These are phyloP conservation scores for Akanthomyces muscarius DNA, from an alignment of 2,329 filamentous ascomycete species.

Conservation along the genomic window DNA sequence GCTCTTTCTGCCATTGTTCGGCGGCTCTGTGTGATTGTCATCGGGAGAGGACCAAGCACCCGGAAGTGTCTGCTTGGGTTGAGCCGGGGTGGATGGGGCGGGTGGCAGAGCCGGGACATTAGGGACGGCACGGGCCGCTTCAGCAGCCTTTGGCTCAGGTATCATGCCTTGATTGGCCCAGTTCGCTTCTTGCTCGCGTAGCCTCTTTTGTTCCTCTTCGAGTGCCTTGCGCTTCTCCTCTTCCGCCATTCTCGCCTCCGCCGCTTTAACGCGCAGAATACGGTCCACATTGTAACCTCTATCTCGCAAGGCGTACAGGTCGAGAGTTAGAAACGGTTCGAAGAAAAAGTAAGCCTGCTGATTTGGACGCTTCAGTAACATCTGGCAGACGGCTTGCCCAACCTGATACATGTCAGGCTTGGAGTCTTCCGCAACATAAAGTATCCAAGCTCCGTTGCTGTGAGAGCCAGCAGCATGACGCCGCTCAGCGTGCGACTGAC, in stretches of 20 bases:
- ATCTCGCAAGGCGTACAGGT: slow-evolving; percentile 73
- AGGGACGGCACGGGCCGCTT: slow-evolving; percentile 37
- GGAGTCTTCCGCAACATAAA: slow-evolving; percentile 69
- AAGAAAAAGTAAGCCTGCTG: slow-evolving; percentile 87
- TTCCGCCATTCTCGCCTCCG: slow-evolving; percentile 83
- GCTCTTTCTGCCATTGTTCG: slow-evolving; percentile 37
- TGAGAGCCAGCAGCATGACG: slow-evolving; percentile 65
- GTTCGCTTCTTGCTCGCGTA: slow-evolving; percentile 52
- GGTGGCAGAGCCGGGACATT: slow-evolving; percentile 40
- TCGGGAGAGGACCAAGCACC: slow-evolving; percentile 71
- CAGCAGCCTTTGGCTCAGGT: slow-evolving; percentile 25
- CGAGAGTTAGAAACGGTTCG: slow-evolving; percentile 83
- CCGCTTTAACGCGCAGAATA: slow-evolving; percentile 82
- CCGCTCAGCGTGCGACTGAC: slow-evolving; percentile 68
- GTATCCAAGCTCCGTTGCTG: slow-evolving; percentile 51
- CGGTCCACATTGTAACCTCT: slow-evolving; percentile 96
- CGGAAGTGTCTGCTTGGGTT: slow-evolving; percentile 56
- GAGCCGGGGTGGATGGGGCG: slow-evolving; percentile 38
- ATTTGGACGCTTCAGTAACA: slow-evolving; percentile 76
- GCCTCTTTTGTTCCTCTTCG: slow-evolving; percentile 66
- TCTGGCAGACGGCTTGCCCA: slow-evolving; percentile 76
- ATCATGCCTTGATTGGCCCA: slow-evolving; percentile 33
- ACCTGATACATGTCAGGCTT: slow-evolving; percentile 87
- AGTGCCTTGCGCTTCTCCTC: slow-evolving; percentile 71
- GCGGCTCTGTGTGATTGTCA: slow-evolving; percentile 31